Base-by-base conservation (phyloP, 371 early-diverging fungal genomes). In the Quaeritorhiza haematococci region DNA sequence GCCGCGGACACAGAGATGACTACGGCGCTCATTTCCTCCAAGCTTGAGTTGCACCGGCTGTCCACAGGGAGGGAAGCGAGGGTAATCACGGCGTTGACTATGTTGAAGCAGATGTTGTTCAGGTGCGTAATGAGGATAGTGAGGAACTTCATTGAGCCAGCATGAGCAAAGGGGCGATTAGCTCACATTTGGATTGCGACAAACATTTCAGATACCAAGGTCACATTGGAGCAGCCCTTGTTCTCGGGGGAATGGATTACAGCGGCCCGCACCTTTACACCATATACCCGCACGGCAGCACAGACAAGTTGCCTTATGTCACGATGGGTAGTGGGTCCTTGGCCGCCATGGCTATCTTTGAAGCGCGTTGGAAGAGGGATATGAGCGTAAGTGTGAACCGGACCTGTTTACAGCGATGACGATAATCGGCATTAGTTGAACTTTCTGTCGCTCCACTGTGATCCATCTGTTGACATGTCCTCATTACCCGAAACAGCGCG, bases 1-100 rank as follows among this genome's bases (percentile, higher is more conserved):
- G 99, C 99, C 33, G 99, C 99, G 10, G 99, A 99, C 79, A 98
- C 98, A 26, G 92, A 94, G 66, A 89, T 91, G 66, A 94, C 98
- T 0, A 98, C 98, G 27, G 84, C 82, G 53, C 82, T 96, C 75
- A 95, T 97, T 61, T 84, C 89, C 58, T 91, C 90, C 61, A 89
- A 96, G 72, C 82, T 99, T 56, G 94, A 92, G 68, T 81, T 98
- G 60, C 98, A 98, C 70, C 69, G 86, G 38, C 82, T 96, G 44
- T 79, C 86, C 46, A 96, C 95, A 29, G 92, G 93, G 46, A 84
- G 95, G 64, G 74, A 90, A 63, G 82, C 96, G 42, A 79, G 94
- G 42, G 92, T 98, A 34, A 85, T 82, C 33, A 94, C 98, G 33
- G 97, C 96, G 58, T 85, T 95, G 90, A 95, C 94, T 5, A 80